A percentile compares a stretch with the other conserved stretches of the same genome.
Conservation (phyloP, 495 filamentous ascomycete species). For the Penicillium flavigenum region DNA sequence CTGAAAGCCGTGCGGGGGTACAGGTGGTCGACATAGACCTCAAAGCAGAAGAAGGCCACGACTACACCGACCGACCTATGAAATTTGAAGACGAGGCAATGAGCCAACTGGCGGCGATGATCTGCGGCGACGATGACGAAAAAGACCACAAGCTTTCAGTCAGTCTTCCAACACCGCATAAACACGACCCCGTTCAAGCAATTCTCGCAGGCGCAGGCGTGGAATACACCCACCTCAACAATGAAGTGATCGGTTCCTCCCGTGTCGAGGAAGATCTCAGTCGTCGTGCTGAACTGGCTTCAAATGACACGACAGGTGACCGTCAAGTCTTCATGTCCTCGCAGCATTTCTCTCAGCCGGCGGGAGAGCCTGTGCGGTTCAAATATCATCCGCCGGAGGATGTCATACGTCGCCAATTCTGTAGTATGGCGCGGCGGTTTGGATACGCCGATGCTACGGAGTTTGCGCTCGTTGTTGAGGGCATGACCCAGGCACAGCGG, state of each 20-base stretch:
- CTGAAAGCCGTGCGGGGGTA: conserved; percentile 85
- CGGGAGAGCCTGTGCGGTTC: conserved; percentile 48
- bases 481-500: conserved; percentile 85
- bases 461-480: conserved; percentile 91
- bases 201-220: conserved; percentile 89
- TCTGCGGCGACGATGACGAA: conserved; percentile 55
- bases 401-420: conserved; percentile 82
- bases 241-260: conserved; percentile 88
- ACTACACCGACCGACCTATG: conserved; percentile 12
- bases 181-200: conserved; percentile 78
- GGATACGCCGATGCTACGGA: conserved; percentile 75
- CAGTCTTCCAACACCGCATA: conserved; percentile 29
- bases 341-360: conserved; percentile 16
- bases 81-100: conserved; percentile 58
- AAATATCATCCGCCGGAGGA: conserved; percentile 72
- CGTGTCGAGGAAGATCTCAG: conserved; percentile 79
- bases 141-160: conserved; percentile 27
- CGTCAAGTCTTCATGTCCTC: conserved; percentile 51
- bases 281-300: conserved; percentile 65
- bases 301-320: conserved; percentile 49
- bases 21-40: conserved; percentile 72
- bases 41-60: conserved; percentile 53
- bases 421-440: conserved; percentile 78
- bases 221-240: conserved; percentile 94
- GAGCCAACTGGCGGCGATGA: conserved; percentile 70